Base-by-base conservation (phyloP, 257 asterid species). In the Pogostemon cablin region DNA sequence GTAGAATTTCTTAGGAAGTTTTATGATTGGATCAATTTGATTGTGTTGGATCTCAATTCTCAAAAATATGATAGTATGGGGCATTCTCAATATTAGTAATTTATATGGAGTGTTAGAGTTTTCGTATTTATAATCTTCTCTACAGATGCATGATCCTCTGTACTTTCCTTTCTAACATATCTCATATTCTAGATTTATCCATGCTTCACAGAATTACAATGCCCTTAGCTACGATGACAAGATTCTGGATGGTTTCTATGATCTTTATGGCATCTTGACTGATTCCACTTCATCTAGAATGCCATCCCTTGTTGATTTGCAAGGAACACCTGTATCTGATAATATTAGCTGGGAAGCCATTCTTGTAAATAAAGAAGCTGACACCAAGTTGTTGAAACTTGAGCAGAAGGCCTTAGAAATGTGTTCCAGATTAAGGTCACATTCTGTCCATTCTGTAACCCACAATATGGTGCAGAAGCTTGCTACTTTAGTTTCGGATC, bases 161-260 rank as follows among this genome's bases (percentile, higher is more conserved):
- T 47, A 43, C 72, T 69, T 62, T 71, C 77, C 81, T 78, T 78
- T 84, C 88, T 85, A 79, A 87, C 90, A 79, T 86, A 62, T 84
- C 95, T 90, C 93, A 86, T 88, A 82, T 85, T 81, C 81, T 88
- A 87, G 87, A 87, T 82, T 87, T 89, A 72, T 84, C 85, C 84
- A 69, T 87, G 84, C 86, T 91, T 90, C 91, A 82, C 96, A 93
- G 99, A 93, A 85, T 85, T 91, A 89, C 89, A 84, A 91, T 85
- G 96, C 96, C 78, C 96, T 93, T 77, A 81, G 91, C 83, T 93
- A 89, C 42, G 96, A 93, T 54, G 99, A 93, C 90, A 93, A 93
- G 87, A 84, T 93, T 74, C 82, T 93, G 81, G 99, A 93, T 68
- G 97, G 99, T 65, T 93, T 91, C 78, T 93, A 93, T 73, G 97